Evolutionary conservation across 306 rosid genomes (phyloP).

Genomic region (Pterocarpus santalinus): DNA sequence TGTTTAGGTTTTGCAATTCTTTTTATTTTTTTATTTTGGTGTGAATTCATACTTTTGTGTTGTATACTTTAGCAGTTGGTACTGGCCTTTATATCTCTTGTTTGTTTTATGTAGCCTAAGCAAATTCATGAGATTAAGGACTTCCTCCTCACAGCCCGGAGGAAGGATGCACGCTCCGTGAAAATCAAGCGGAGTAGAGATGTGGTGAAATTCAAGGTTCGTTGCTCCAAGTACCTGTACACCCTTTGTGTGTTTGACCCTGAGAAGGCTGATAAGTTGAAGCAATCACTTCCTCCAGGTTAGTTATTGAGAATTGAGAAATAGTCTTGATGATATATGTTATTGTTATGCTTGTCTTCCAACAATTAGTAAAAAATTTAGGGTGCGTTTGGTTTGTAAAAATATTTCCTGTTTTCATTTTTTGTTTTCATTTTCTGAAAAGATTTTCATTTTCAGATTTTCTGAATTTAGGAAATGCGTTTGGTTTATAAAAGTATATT

Average conservation of each 20-base stretch:
- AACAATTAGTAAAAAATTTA: too few relatives aligned
- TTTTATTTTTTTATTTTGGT: neutral
- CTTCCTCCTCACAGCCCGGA: slow-evolving; percentile 81
- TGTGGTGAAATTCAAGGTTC: slow-evolving; percentile 82
- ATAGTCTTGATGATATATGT: too few relatives aligned
- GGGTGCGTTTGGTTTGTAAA: too few relatives aligned
- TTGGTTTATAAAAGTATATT: too few relatives aligned
- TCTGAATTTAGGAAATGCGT: too few relatives aligned
- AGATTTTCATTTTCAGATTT: too few relatives aligned
- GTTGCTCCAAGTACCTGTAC: slow-evolving; percentile 84
- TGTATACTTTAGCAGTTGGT: neutral
- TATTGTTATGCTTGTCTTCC: neutral
- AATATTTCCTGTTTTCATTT: too few relatives aligned
- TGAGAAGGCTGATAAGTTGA: slow-evolving; percentile 85
- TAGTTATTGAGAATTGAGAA: neutral
- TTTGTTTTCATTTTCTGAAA: too few relatives aligned
- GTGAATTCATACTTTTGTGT: neutral
- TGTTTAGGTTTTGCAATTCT: neutral
- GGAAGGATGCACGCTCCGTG: slow-evolving; percentile 84
- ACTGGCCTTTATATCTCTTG: neutral
- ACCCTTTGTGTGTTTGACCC: slow-evolving; percentile 78
- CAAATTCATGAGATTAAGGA: slow-evolving; percentile 90
- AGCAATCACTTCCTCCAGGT: slow-evolving; percentile 93
- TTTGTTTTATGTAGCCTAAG: slow-evolving; percentile 63
- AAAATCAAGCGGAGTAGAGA: slow-evolving; percentile 77